Evolutionary conservation across 441 rosid species (phyloP), one percentile per base, ranked within the genome.

Genomic region (Flueggea neowawraea): DNA sequence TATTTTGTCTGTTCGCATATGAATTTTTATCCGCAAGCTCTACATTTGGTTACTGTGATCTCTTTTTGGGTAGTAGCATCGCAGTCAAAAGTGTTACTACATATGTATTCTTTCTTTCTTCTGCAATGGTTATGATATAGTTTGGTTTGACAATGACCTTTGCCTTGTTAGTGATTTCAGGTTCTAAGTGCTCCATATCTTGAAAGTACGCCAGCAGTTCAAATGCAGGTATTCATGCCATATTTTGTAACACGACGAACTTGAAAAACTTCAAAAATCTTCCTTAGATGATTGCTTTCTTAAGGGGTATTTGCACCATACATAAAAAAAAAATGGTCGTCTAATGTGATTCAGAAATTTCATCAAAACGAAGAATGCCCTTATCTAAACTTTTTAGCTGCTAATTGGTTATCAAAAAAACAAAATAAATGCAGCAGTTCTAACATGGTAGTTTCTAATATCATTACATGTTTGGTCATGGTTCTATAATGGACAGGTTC

Each of bases 141-240:
- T 6, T 51, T n/a, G 6, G 10, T 5, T 59, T 51, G 53, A 70
- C 28, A 55, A 56, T 55, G 32, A 32, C 11, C 17, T 66, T 71
- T 33, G 15, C 47, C n/a, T 48, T 61, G 63, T 55, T 55, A 22
- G 61, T 78, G 70, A 56, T 72, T 77, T 69, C 75, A 94, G 98
- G 95, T 90, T 62, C 79, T 94, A 76, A 94, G 97, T 65, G 91
- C 96, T 64, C 96, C 98, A 1, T 94, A 94, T 76, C 90, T 94
- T 64, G 90, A 90, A 78, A 74, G 76, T 15, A 50, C 67, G 32
- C 78, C 91, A 15, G 44, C 76, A 58, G 63, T 73, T 73, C 75
- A 67, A 60, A 61, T 70, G 55, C 89, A 85, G 88, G 97, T 86
- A 60, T 78, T 81, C 68, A 55, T 63, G 56, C 41, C 14, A 45